Conservation (phyloP, 73 alveolate species). For the Diophrys appendiculata region DNA sequence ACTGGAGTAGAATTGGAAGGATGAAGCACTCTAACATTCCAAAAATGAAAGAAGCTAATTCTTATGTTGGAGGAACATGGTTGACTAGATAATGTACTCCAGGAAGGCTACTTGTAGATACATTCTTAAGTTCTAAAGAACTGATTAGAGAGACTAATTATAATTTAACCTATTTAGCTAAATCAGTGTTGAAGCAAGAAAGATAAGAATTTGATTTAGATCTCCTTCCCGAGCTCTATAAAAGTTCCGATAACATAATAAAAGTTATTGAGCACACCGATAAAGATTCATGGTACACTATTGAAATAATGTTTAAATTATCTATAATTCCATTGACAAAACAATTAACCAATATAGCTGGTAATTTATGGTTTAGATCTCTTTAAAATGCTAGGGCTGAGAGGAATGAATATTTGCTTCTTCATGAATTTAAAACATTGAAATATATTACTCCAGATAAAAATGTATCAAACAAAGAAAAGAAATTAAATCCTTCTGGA, state of each 20-base stretch:
- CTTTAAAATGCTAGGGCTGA: constrained; percentile 98
- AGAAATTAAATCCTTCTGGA: constrained; percentile 49
- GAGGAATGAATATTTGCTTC: constrained; percentile 96
- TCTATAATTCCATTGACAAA: constrained; percentile 93
- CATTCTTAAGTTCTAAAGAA: constrained; percentile 87
- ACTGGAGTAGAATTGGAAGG: constrained; percentile 92
- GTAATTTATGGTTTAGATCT: constrained; percentile 98
- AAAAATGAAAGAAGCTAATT: constrained; percentile 65
- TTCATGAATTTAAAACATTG: constrained; percentile 94
- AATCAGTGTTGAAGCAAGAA: constrained; percentile 72
- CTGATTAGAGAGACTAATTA: constrained; percentile 87
- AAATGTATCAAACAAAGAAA: constrained; percentile 36
- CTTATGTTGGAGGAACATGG: constrained; percentile 75
- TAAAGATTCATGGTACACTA: constrained; percentile 78
- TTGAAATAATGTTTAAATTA: constrained; percentile 75
- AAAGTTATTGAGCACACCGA: constrained; percentile 73
- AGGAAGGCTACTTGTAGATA: constrained; percentile 95
- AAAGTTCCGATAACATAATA: constrained; percentile 56
- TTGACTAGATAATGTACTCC: constrained; percentile 69
- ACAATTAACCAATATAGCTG: constrained; percentile 97
- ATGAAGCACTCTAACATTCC: constrained; percentile 76
- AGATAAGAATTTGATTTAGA: constrained; percentile 86
- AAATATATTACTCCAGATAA: constrained; percentile 85
- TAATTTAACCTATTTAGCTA: constrained; percentile 80
- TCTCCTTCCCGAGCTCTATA: constrained; percentile 60